These are phyloP conservation scores for Boletus subparvulus DNA, from an alignment of 768 basidiomycete species.

Conservation along the genomic window DNA sequence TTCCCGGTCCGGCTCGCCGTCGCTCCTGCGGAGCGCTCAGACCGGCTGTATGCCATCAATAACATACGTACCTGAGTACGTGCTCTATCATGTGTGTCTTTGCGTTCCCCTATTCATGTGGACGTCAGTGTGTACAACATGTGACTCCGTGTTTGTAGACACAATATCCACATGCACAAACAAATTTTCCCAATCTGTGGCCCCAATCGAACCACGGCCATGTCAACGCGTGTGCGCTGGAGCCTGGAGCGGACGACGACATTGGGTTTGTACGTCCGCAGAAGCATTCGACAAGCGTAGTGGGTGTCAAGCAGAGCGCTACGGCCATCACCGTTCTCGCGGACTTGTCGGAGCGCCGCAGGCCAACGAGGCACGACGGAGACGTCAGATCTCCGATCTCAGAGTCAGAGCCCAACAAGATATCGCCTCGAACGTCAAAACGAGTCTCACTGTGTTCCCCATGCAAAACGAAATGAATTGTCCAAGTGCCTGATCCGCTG, in stretches of 20 bases:
- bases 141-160: background rate
- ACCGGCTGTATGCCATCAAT: background rate
- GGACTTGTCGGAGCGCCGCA: conserved; percentile 13
- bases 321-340: background rate
- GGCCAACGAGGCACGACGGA: background rate
- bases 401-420: background rate
- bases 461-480: conserved; percentile 18
- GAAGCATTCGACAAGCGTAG: background rate
- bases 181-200: background rate
- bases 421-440: background rate
- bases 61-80: background rate
- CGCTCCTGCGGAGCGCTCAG: background rate
- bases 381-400: background rate
- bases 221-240: background rate
- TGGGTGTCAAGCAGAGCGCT: too few relatives aligned
- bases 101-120: background rate
- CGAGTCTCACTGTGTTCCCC: too few relatives aligned
- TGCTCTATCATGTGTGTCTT: background rate
- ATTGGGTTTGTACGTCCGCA: background rate
- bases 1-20: background rate
- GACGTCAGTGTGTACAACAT: background rate
- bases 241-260: background rate
- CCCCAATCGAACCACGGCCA: background rate
- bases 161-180: background rate
- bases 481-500: conserved; percentile 15